Percentiles rank a stretch among this genome's conserved stretches.
Evolutionary conservation across 2,329 filamentous ascomycete genomes (phyloP).

Genomic region (Talaromyces sp.): DNA sequence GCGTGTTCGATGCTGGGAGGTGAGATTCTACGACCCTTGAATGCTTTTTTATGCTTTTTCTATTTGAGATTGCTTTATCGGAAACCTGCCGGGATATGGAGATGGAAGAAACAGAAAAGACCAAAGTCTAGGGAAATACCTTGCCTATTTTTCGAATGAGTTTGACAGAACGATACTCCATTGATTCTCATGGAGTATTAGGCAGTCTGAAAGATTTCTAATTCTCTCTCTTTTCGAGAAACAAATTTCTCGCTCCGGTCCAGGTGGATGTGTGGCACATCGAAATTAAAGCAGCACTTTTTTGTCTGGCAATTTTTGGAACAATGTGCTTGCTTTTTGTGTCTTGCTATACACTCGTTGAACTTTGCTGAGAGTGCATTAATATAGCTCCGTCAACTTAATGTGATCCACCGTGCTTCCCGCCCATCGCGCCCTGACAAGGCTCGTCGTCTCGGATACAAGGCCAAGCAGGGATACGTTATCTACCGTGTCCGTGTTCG

Average conservation of each 20-base stretch:
- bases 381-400: constrained; percentile 99
- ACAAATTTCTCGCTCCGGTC: constrained; percentile 23
- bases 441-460: constrained; percentile 99
- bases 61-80: constrained; percentile 11
- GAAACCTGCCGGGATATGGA: constrained; percentile 15
- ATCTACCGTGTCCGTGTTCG: constrained; percentile 99
- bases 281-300: constrained; percentile 19
- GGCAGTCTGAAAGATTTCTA: constrained; percentile 21
- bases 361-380: constrained; percentile 99
- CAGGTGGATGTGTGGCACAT: constrained; percentile 47
- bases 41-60: constrained; percentile 21
- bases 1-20: constrained; percentile 99
- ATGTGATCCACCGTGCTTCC: constrained; percentile 98
- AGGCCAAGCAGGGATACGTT: constrained; percentile 99
- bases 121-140: constrained; percentile 23
- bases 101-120: constrained; percentile 4
- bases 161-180: constrained; percentile 23
- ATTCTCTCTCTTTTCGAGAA: constrained; percentile 1
- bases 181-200: constrained; percentile 26
- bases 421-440: constrained; percentile 98
- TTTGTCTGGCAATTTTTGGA: constrained; percentile 24
- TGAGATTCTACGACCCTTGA: constrained; percentile 39
- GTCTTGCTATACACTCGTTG: constrained; percentile 97
- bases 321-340: constrained; percentile 38
- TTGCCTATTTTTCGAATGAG: constrained; percentile 32